A percentile compares a stretch with the other conserved stretches of the same genome.
These are phyloP conservation scores for Mycena floridula DNA, from an alignment of 768 basidiomycete species.

Conservation along the genomic window DNA sequence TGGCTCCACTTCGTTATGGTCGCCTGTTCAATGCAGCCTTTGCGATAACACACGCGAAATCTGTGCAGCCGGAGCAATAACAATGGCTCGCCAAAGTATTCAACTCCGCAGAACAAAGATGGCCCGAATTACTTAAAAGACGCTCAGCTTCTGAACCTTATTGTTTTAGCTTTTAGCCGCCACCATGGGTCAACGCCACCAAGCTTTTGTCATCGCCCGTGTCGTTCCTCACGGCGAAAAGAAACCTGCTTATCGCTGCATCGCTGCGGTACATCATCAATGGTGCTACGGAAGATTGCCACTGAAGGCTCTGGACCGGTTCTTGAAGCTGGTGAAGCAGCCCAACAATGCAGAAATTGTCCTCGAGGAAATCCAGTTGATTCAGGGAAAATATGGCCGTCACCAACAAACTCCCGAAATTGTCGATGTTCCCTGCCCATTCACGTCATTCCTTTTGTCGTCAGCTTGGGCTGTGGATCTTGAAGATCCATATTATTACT, in stretches of 20 bases:
- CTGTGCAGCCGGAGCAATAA: too few species aligned
- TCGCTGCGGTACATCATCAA: constrained; percentile 1
- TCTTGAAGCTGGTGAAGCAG: constrained; percentile 14
- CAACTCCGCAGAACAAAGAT: too few species aligned
- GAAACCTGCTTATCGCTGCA: neutral
- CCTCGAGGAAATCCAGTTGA: constrained; percentile 12
- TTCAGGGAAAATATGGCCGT: constrained; percentile 16
- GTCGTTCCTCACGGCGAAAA: neutral
- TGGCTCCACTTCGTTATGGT: too few species aligned
- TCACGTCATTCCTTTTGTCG: constrained; percentile 11
- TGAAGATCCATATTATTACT: constrained; percentile 2
- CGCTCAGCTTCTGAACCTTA: too few species aligned
- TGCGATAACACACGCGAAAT: too few species aligned
- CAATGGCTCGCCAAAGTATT: too few species aligned
- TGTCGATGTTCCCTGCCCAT: constrained; percentile 12
- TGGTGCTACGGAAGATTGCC: constrained; percentile 18
- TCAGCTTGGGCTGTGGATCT: constrained; percentile 12
- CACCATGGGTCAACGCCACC: constrained; percentile 2
- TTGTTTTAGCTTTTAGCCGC: too few species aligned
- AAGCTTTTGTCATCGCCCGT: constrained; percentile 1
- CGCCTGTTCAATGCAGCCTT: too few species aligned
- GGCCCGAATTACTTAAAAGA: too few species aligned
- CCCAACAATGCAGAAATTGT: constrained; percentile 18
- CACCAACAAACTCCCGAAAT: constrained; percentile 1
- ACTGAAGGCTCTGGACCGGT: constrained; percentile 13